Percentiles rank a stretch among this genome's conserved stretches.
Evolutionary conservation across 768 basidiomycete species (phyloP).

Genomic region (Leccinum disarticulatum): DNA sequence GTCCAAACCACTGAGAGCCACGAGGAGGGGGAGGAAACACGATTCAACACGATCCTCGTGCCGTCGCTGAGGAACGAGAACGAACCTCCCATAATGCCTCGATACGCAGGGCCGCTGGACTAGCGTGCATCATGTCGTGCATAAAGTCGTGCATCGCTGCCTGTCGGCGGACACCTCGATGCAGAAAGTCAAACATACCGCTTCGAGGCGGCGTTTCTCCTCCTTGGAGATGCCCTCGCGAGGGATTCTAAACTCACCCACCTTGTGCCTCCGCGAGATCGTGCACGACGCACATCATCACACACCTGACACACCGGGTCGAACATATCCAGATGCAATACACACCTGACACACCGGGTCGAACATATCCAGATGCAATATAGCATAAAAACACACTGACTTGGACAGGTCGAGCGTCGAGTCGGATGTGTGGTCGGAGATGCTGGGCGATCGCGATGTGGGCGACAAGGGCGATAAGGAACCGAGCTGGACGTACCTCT

Average conservation of each 20-base stretch:
- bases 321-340: neutral
- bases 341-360: too few relatives aligned
- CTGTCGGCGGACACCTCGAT: slow-evolving; percentile 33
- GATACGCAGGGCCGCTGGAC: slow-evolving; percentile 66
- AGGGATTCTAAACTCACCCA: slow-evolving; percentile 48
- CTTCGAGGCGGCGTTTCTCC: slow-evolving; percentile 77
- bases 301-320: slow-evolving; percentile 41
- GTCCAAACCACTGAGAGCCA: neutral
- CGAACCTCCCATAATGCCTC: slow-evolving; percentile 64
- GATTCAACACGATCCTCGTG: neutral
- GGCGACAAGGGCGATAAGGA: neutral
- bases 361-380: too few relatives aligned
- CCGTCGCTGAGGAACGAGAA: neutral
- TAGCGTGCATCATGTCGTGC: slow-evolving; percentile 83
- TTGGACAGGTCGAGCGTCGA: slow-evolving; percentile 67
- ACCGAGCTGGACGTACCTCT: slow-evolving; percentile 54
- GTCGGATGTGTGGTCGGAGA: slow-evolving; percentile 88
- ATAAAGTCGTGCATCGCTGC: slow-evolving; percentile 91
- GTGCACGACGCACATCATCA: slow-evolving; percentile 90
- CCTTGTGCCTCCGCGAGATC: slow-evolving; percentile 96
- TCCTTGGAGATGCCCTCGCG: slow-evolving; percentile 80
- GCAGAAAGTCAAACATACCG: slow-evolving; percentile 39
- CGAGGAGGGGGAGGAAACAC: neutral
- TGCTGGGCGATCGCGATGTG: slow-evolving; percentile 42
- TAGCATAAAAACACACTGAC: slow-evolving; percentile 38